Conservation (phyloP, 495 filamentous ascomycete genomes). For the Chaetomidium leptoderma region DNA sequence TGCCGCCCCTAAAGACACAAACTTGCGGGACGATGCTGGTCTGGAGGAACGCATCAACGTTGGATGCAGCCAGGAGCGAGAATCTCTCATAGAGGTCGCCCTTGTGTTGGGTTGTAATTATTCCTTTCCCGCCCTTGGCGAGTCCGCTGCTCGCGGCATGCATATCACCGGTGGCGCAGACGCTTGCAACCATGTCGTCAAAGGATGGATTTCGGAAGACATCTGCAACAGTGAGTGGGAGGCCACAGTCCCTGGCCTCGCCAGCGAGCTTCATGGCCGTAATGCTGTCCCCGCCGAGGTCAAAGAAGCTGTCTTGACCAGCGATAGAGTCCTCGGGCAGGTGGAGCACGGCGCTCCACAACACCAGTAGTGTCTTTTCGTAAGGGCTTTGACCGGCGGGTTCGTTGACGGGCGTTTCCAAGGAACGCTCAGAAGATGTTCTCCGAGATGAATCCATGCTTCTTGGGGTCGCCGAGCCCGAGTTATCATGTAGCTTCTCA, state of each 20-base stretch:
- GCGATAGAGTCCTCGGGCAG: conserved; percentile 32
- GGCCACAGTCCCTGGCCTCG: conserved; percentile 45
- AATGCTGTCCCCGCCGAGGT: conserved; percentile 59
- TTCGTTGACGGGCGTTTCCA: background rate
- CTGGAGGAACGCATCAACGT: conserved; percentile 48
- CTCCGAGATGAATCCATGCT: background rate
- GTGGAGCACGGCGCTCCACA: conserved; percentile 29
- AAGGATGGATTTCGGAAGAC: conserved; percentile 36
- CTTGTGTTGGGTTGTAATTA: conserved; percentile 7
- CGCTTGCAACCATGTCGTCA: conserved; percentile 15
- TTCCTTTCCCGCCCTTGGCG: background rate
- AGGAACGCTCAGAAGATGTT: conserved; percentile 1
- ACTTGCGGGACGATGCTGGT: conserved; percentile 53
- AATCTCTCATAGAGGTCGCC: conserved; percentile 41
- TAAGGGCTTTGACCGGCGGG: background rate
- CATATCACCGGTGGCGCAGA: background rate
- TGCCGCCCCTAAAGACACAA: conserved; percentile 50
- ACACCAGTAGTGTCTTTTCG: conserved; percentile 24
- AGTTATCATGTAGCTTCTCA: background rate
- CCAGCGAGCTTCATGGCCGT: conserved; percentile 61
- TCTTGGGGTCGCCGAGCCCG: background rate
- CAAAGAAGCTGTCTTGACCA: conserved; percentile 53
- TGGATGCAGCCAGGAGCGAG: conserved; percentile 43
- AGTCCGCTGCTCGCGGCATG: background rate
- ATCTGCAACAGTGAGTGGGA: conserved; percentile 48